Conservation (phyloP, 805 yeast genomes). For the Lachancea nothofagi region DNA sequence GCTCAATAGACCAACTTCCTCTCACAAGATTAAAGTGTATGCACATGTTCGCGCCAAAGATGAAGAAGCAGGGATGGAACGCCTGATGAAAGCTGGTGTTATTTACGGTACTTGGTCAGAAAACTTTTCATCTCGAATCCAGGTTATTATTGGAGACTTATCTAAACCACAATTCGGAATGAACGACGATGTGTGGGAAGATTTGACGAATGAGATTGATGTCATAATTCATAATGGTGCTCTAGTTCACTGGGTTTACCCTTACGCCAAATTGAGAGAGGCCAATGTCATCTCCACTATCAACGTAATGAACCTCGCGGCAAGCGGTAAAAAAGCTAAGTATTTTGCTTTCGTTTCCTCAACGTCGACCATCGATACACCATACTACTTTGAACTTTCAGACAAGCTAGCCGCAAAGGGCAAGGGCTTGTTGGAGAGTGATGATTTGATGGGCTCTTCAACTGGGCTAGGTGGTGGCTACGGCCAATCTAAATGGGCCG, state of each 20-base stretch:
- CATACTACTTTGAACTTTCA: slow-evolving; percentile 70
- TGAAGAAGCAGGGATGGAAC: slow-evolving; percentile 61
- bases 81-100: slow-evolving; percentile 68
- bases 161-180: slow-evolving; percentile 71
- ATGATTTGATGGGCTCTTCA: slow-evolving; percentile 76
- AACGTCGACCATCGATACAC: slow-evolving; percentile 86
- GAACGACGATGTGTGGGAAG: slow-evolving; percentile 48
- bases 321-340: slow-evolving; percentile 78
- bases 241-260: slow-evolving; percentile 97
- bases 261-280: slow-evolving; percentile 82
- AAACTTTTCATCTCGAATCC: slow-evolving; percentile 49
- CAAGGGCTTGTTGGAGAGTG: slow-evolving; percentile 76
- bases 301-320: slow-evolving; percentile 67
- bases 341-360: slow-evolving; percentile 89
- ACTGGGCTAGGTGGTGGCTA: slow-evolving; percentile 85
- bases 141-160: slow-evolving; percentile 79
- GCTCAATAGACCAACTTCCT: slow-evolving; percentile 45
- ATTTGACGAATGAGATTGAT: slow-evolving; percentile 59
- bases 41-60: slow-evolving; percentile 90
- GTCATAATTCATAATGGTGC: slow-evolving; percentile 95
- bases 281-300: slow-evolving; percentile 89
- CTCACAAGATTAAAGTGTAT: slow-evolving; percentile 48
- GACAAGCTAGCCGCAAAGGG: slow-evolving; percentile 64
- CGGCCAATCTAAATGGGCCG: slow-evolving; percentile 98
- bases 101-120: slow-evolving; percentile 69